phyloP scores from a whole-genome alignment of 1,284 basidiomycete genomes.

The Salmacisia buchloeana region DNA sequence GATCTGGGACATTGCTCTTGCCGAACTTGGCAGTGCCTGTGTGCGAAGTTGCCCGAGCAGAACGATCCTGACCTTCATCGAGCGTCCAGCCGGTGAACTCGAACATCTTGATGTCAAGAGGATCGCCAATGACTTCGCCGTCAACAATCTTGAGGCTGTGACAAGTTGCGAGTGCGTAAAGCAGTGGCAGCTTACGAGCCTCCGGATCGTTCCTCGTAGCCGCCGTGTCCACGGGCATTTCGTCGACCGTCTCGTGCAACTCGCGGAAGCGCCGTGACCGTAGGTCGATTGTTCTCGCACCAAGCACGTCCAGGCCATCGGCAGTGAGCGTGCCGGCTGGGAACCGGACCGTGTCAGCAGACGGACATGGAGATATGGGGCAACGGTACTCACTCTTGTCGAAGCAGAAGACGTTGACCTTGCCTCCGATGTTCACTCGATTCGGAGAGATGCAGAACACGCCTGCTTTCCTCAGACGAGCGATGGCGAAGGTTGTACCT shows the following conservation, averaged over 20 bases:
- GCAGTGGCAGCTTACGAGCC: conserved; percentile 68
- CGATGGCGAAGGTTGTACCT: conserved; percentile 91
- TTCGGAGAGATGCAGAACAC: conserved; percentile 98
- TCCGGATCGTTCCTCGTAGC: conserved; percentile 52
- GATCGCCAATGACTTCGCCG: conserved; percentile 85
- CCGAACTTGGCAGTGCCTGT: conserved; percentile 43
- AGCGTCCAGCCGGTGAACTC: conserved; percentile 92
- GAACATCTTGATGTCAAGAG: conserved; percentile 82
- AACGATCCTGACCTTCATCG: conserved; percentile 65
- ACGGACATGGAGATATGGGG: background rate
- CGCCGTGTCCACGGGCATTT: conserved; percentile 64
- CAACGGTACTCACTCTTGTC: conserved; percentile 69
- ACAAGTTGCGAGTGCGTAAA: conserved; percentile 91
- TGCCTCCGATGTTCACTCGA: conserved; percentile 90
- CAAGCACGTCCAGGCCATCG: conserved; percentile 90
- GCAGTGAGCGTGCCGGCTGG: conserved; percentile 80
- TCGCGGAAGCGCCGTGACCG: conserved; percentile 73
- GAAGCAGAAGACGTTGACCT: conserved; percentile 96
- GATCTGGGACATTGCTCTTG: conserved; percentile 55
- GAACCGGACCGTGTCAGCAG: background rate
- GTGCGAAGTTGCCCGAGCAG: conserved; percentile 33
- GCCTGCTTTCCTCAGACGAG: conserved; percentile 76
- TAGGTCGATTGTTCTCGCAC: conserved; percentile 44
- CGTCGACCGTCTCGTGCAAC: conserved; percentile 77
- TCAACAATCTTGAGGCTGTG: conserved; percentile 91